A percentile compares a stretch with the other conserved stretches of the same genome.
Conservation (phyloP, 352 stramenopile species). For the Globisporangium alternatum region DNA sequence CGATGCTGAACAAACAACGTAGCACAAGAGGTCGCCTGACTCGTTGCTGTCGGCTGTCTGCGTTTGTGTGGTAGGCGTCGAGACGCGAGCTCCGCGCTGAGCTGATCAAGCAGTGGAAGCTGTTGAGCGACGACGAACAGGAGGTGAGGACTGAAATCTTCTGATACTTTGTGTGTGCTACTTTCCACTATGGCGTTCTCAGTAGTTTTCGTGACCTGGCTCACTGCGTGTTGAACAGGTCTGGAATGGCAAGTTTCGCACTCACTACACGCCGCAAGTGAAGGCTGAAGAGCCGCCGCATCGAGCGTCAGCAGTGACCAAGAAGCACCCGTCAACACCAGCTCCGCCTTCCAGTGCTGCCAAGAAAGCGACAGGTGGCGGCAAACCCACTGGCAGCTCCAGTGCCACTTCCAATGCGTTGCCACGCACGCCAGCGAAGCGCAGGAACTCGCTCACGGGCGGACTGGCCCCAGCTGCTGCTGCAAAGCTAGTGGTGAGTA, state of each 20-base stretch:
- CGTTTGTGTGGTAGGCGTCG: slow-evolving; percentile 19
- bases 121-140: slow-evolving; percentile 26
- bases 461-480: background rate
- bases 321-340: slow-evolving; percentile 9
- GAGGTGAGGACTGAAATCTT: slow-evolving; percentile 18
- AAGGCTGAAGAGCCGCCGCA: background rate
- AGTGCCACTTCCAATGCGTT: background rate
- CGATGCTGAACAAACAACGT: too few species aligned
- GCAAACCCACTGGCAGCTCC: background rate
- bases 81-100: slow-evolving; percentile 24
- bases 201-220: background rate
- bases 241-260: slow-evolving; percentile 17
- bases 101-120: slow-evolving; percentile 27
- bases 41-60: background rate
- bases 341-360: background rate
- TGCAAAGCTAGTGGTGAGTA: background rate
- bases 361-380: background rate
- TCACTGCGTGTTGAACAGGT: slow-evolving; percentile 2
- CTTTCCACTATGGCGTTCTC: background rate
- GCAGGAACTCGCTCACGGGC: slow-evolving; percentile 10
- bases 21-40: background rate
- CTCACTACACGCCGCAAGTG: background rate
- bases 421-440: slow-evolving; percentile 3
- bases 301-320: background rate
- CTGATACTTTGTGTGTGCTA: background rate